A percentile compares a stretch with the other conserved stretches of the same genome.
Evolutionary conservation across 2,329 filamentous ascomycete genomes (phyloP).

Genomic region (Penicillium capsulatum): DNA sequence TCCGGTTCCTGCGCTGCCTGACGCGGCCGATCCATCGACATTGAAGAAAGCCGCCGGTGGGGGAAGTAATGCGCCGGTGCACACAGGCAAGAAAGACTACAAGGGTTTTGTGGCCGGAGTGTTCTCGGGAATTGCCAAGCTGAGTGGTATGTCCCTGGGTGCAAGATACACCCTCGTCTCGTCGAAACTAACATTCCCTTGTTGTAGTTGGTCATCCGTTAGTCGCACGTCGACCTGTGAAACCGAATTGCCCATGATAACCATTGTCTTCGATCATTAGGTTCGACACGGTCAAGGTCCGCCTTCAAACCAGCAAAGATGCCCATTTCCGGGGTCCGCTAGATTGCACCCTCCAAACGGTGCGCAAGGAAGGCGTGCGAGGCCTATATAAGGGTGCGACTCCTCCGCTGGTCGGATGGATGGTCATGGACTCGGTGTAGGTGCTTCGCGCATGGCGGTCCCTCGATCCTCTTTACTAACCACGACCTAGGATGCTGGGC

Average conservation of each 20-base stretch:
- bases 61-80: no score
- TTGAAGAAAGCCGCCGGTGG: no score
- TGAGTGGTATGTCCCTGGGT: conserved; percentile 59
- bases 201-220: conserved; percentile 57
- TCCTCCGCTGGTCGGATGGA: conserved; percentile 91
- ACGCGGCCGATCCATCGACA: no score
- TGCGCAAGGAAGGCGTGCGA: conserved; percentile 76
- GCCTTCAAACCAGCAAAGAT: conserved; percentile 77
- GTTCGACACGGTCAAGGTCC: conserved; percentile 96
- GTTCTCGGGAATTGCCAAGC: conserved; percentile 88
- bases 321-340: conserved; percentile 79
- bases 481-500: conserved; percentile 67
- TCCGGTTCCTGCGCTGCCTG: conserved; percentile 1
- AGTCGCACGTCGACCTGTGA: conserved; percentile 19
- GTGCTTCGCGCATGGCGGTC: conserved; percentile 5
- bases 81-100: conserved; percentile 56
- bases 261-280: conserved; percentile 35
- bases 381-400: conserved; percentile 94
- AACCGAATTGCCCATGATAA: not conserved
- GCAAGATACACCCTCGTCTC: not conserved
- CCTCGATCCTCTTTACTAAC: conserved; percentile 17
- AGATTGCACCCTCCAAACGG: conserved; percentile 77
- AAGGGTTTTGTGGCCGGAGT: conserved; percentile 97
- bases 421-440: conserved; percentile 85
- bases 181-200: conserved; percentile 1